phyloP scores from a whole-genome alignment of 1,284 basidiomycete species.

The Anthracocystis setariae region DNA sequence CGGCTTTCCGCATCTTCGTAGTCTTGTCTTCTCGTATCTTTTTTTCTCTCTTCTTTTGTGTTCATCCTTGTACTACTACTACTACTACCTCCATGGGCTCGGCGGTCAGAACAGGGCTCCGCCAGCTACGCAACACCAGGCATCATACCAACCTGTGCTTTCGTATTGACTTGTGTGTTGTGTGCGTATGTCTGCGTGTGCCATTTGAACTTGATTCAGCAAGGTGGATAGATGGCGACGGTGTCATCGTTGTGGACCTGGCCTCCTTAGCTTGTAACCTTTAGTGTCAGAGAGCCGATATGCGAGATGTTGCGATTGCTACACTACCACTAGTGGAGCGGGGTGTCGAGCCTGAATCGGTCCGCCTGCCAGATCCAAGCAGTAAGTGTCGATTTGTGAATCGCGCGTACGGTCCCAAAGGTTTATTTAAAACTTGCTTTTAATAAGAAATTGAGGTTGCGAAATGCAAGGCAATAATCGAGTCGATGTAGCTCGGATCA shows the following conservation, averaged over 20 bases:
- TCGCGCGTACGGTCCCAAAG: too few species aligned
- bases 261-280: too few species aligned
- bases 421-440: too few species aligned
- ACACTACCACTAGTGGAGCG: too few species aligned
- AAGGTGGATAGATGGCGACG: too few species aligned
- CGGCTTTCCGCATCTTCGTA: constrained; percentile 5
- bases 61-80: constrained; percentile 58
- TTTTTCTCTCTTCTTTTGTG: constrained; percentile 52
- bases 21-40: constrained; percentile 16
- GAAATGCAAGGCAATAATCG: constrained; percentile 4
- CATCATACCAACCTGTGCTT: constrained; percentile 49
- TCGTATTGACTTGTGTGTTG: constrained; percentile 6
- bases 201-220: too few species aligned
- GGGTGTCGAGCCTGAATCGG: background rate
- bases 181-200: background rate
- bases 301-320: too few species aligned
- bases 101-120: constrained; percentile 56
- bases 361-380: background rate
- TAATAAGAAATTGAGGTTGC: constrained; percentile 5
- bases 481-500: background rate
- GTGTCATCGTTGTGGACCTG: too few species aligned
- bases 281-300: too few species aligned
- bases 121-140: constrained; percentile 52
- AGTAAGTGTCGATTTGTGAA: too few species aligned
- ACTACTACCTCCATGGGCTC: constrained; percentile 57